Evolutionary conservation across 768 basidiomycete genomes (phyloP).

Genomic region (Rhizopogon sp.): DNA sequence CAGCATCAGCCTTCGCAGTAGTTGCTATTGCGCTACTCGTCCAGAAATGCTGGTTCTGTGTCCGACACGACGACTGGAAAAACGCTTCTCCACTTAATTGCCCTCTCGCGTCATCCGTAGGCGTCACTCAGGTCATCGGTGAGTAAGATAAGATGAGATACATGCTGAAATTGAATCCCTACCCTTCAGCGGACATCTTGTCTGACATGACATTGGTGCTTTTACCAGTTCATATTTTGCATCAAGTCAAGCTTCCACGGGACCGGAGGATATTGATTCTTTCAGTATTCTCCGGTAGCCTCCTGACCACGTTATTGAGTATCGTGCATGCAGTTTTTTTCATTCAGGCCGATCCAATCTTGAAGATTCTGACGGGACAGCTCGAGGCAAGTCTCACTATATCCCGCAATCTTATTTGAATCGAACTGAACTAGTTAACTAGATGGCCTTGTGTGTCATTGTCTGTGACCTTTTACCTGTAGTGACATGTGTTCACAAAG

Average conservation of each 20-base stretch:
- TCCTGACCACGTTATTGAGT: constrained; percentile 5
- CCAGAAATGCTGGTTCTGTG: constrained; percentile 8
- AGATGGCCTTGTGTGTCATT: constrained; percentile 13
- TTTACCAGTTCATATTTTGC: constrained; percentile 8
- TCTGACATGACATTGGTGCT: constrained; percentile 10
- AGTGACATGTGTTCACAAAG: constrained; percentile 9
- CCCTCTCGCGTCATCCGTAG: constrained; percentile 1
- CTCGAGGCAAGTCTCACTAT: constrained; percentile 10
- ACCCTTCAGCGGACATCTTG: constrained; percentile 15
- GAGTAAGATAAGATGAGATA: neutral
- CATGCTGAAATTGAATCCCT: neutral
- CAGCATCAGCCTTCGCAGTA: neutral
- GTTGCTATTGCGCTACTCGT: constrained; percentile 2
- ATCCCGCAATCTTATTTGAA: neutral
- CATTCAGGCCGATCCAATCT: neutral
- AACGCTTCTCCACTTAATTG: neutral
- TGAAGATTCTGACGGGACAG: constrained; percentile 4
- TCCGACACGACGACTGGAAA: constrained; percentile 1
- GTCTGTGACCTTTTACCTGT: constrained; percentile 13
- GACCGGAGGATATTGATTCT: constrained; percentile 5
- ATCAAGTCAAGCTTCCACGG: constrained; percentile 3
- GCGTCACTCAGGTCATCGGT: constrained; percentile 1
- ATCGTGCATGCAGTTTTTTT: constrained; percentile 4
- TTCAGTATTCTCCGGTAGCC: constrained; percentile 7
- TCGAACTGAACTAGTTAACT: neutral